Base-by-base conservation (phyloP, 164 flowering plant species). In the Piper betle region DNA sequence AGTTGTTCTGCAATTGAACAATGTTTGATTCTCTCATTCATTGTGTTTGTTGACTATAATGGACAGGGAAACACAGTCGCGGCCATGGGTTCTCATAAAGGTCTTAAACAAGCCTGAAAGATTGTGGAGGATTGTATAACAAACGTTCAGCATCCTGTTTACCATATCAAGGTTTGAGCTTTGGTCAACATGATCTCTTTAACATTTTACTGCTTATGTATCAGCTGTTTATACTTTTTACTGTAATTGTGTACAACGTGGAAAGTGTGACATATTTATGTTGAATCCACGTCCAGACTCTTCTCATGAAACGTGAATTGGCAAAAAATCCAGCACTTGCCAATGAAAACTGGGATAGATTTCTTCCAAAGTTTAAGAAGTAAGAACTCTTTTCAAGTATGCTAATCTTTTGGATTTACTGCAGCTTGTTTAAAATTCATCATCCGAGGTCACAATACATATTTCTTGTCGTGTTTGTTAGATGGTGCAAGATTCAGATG, bases 31-130 rank as follows among this genome's bases (percentile, higher is more conserved):
- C 17, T 56, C 19, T 48, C 37, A 57, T 20, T 41, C 53, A 55
- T 68, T 52, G 43, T 65, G 11, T 17, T 64, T 64, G 9, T 58
- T 1, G 48, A 63, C 65, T 46, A 52, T 66, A 90, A 96, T 97
- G 99, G n/a, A n/a, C n/a, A n/a, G n/a, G n/a, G n/a, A 66, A 83
- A 81, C 64, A 85, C 96, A 25, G 97, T 88, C 63, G 79, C 99
- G 70, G 95, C 97, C 42, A 93, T 93, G 99, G 99, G 99, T 57
- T 80, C 96, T 54, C 85, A 75, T 60, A 90, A 90, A 75, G 96
- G 91, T 58, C 72, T 93, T 55, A 93, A 93, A 74, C 96, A 88
- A 79, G 85, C 86, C 9, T 77, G 97, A 62, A 86, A 66, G 75
- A 75, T 93, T 60, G 97, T 88, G 41, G 99, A 88, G 70, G 99